These are phyloP conservation scores for Eimeria necatrix DNA, from an alignment of 169 alveolate species.

Conservation along the genomic window DNA sequence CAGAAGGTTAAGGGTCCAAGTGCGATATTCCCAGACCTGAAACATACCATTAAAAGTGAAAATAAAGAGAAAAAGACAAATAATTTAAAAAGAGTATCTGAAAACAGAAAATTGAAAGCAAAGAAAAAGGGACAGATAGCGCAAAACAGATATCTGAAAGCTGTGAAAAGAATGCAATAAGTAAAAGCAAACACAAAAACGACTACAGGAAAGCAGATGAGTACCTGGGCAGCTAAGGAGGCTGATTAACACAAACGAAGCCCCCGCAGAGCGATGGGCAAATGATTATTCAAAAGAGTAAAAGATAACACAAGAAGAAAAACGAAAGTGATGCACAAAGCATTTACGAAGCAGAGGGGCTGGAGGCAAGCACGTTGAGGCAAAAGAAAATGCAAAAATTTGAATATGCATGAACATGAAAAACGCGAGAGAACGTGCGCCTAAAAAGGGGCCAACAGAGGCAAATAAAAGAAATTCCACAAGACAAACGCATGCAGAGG, in stretches of 20 bases:
- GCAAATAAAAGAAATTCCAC: background rate
- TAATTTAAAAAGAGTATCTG: background rate
- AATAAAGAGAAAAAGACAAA: background rate
- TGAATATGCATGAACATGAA: too few species aligned
- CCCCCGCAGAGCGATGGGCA: too few species aligned
- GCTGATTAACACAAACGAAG: background rate
- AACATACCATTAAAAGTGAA: background rate
- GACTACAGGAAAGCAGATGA: background rate
- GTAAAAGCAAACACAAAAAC: background rate
- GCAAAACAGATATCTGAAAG: background rate
- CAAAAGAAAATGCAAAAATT: background rate
- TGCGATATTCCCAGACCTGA: conserved; percentile 79
- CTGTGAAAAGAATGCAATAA: background rate
- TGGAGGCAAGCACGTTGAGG: background rate
- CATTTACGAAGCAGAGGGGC: background rate
- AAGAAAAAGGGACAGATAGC: background rate
- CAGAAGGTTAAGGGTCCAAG: conserved; percentile 56
- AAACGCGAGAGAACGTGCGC: background rate
- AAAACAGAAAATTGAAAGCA: background rate
- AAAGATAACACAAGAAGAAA: background rate
- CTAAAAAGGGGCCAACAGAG: background rate
- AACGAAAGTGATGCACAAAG: background rate
- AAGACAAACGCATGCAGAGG: background rate
- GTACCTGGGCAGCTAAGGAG: background rate
- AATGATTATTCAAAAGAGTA: background rate